Percentiles rank a stretch among this genome's conserved stretches.
phyloP scores from a whole-genome alignment of 1,284 basidiomycete genomes.

The Trichosporon inkin region DNA sequence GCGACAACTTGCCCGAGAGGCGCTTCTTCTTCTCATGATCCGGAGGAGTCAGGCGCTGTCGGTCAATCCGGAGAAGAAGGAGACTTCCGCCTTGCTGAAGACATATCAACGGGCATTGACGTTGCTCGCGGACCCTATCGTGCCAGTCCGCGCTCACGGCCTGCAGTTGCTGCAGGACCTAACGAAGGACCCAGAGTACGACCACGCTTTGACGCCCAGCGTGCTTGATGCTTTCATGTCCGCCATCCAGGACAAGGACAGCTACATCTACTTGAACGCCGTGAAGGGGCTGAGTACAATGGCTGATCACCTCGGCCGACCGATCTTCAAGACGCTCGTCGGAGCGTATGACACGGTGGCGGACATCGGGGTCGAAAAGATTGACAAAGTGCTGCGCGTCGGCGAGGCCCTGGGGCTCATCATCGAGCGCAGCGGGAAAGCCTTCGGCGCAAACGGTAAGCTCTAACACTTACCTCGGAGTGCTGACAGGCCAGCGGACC shows the following conservation, averaged over 20 bases:
- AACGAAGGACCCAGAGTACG: slow-evolving; percentile 52
- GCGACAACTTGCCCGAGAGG: slow-evolving; percentile 63
- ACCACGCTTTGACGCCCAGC: slow-evolving; percentile 64
- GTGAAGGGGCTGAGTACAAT: slow-evolving; percentile 82
- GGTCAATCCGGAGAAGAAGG: slow-evolving; percentile 24
- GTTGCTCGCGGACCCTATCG: slow-evolving; percentile 81
- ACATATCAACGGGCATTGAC: slow-evolving; percentile 82
- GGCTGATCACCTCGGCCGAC: slow-evolving; percentile 68
- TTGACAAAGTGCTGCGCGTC: slow-evolving; percentile 73
- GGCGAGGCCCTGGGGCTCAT: slow-evolving; percentile 84
- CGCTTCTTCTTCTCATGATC: slow-evolving; percentile 44
- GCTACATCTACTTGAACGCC: slow-evolving; percentile 89
- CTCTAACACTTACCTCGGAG: slow-evolving; percentile 13
- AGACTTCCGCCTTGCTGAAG: slow-evolving; percentile 54
- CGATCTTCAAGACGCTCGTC: slow-evolving; percentile 65
- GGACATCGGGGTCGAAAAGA: slow-evolving; percentile 59
- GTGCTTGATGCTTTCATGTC: slow-evolving; percentile 85
- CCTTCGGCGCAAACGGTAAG: slow-evolving; percentile 67
- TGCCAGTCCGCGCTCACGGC: slow-evolving; percentile 94
- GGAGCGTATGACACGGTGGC: slow-evolving; percentile 57
- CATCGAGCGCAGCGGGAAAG: slow-evolving; percentile 67
- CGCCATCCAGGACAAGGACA: slow-evolving; percentile 84
- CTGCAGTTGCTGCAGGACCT: slow-evolving; percentile 75
- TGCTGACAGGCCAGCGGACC: slow-evolving; percentile 54
- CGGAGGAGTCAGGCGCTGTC: slow-evolving; percentile 21